Evolutionary conservation across 2,329 filamentous ascomycete species (phyloP), one percentile per base, ranked within the genome.

Genomic region (Aspergillus aculeatus): DNA sequence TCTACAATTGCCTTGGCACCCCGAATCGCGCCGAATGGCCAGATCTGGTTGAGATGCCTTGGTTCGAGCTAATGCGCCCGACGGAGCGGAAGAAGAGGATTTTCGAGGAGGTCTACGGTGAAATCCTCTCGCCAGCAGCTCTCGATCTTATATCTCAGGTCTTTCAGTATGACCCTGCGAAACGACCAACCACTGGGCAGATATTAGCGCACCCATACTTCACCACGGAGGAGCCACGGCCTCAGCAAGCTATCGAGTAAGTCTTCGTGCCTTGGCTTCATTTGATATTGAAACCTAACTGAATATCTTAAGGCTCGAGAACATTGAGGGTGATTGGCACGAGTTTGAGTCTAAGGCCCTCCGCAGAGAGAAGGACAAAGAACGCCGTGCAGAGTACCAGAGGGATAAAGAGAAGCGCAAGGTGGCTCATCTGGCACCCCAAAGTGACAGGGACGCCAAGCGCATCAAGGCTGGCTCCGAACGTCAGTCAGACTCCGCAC

Each of bases 311-410:
- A 91, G 90, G 70, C 84, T 99, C 53, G 87, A 89, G 61, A 81
- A 88, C 52, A 83, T 99, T 31, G 86, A 95, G 68, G 95, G 95
- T 23, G 95, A 99, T 69, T 99, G 95, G 95, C 95, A 99, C 73
- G 95, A 99, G 73, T 96, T 98, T 70, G 95, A 99, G 78, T 96
- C 92, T 58, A 99, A 99, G 78, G 93, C 92, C 16, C 82, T 96
- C 26, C 84, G 95, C 32, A 95, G 95, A 67, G 93, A 97, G 75
- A 94, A 92, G 58, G 85, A 88, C 61, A 82, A 83, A 63, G 85
- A 87, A 68, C 75, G 83, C 56, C 77, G 78, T 50, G 77, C 71
- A 58, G 78, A 80, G 60, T 72, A 77, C 32, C 75, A 77, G 62
- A 78, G 78, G 64, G 78, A 81, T 59, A 78, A 78, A 64, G 82